Evolutionary conservation across 1,284 basidiomycete genomes (phyloP).

Genomic region (Fomitopsis pinicola): DNA sequence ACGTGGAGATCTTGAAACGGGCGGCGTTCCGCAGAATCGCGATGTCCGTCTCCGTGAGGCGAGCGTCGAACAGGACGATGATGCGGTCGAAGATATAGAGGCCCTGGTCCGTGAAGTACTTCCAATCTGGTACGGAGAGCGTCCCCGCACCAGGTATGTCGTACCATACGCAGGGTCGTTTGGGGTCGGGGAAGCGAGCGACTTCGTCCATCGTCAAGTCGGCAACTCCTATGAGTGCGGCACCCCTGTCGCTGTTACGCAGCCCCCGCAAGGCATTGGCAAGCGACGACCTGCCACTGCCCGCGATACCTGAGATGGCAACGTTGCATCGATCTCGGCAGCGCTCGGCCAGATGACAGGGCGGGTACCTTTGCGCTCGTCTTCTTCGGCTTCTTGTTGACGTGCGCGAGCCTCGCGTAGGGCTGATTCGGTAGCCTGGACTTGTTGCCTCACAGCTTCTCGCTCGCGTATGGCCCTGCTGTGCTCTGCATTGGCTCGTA

Average conservation of each 20-base stretch:
- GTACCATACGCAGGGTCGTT: neutral
- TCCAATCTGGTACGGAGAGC: neutral
- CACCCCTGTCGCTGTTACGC: neutral
- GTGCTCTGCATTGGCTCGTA: neutral
- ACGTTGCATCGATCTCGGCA: neutral
- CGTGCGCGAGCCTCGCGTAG: neutral
- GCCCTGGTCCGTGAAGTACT: conserved; percentile 2
- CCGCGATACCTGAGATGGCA: conserved; percentile 1
- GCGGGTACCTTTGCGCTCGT: neutral
- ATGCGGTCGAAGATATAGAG: conserved; percentile 2
- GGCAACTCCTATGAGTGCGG: neutral
- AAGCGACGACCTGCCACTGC: conserved; percentile 6
- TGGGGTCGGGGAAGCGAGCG: neutral
- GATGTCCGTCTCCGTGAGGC: neutral
- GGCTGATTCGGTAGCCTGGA: neutral
- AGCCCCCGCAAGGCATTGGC: conserved; percentile 5
- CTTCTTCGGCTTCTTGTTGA: neutral
- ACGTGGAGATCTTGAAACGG: conserved; percentile 1
- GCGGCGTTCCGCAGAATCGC: conserved; percentile 1
- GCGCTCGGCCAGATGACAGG: neutral
- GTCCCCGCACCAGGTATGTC: neutral
- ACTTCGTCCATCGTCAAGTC: neutral
- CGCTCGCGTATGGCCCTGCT: neutral
- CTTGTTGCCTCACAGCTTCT: neutral
- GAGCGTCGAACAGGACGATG: neutral